phyloP scores from a whole-genome alignment of 2,329 filamentous ascomycete genomes.

The Diaporthe velutina region DNA sequence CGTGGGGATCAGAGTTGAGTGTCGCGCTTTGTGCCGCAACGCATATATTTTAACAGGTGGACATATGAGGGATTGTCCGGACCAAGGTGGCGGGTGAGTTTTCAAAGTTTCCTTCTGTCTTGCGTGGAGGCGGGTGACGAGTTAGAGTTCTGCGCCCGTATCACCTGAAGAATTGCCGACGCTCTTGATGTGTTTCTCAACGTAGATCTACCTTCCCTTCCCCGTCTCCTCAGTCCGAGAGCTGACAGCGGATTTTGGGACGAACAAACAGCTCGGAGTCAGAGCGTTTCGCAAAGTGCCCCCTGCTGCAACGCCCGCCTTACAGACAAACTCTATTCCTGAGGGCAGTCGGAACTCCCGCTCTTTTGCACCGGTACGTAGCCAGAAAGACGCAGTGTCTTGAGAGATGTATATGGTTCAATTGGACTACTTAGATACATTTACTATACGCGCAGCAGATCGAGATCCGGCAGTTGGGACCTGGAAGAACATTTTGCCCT shows the following conservation, averaged over 20 bases:
- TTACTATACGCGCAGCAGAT: not conserved
- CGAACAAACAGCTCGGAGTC: conserved; percentile 7
- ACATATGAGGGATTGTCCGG: not conserved
- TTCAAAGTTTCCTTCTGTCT: not conserved
- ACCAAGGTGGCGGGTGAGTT: not conserved
- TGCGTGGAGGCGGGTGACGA: not conserved
- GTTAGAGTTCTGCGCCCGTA: conserved; percentile 7
- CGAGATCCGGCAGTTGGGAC: not conserved
- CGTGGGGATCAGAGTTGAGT: not conserved
- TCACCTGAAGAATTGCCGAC: conserved; percentile 22
- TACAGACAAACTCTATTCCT: not conserved
- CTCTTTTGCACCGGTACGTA: not conserved
- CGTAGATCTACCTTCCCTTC: conserved; percentile 1
- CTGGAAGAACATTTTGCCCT: not conserved
- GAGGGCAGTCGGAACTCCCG: not conserved
- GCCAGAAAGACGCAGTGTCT: not conserved
- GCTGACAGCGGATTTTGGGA: conserved; percentile 20
- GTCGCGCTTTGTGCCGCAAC: not conserved
- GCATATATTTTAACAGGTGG: not conserved
- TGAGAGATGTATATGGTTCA: not conserved
- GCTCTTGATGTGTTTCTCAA: conserved; percentile 2
- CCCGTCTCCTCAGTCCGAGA: conserved; percentile 8
- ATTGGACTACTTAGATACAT: not conserved
- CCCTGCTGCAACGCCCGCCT: conserved; percentile 15
- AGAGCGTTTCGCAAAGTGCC: conserved; percentile 10